Conservation (phyloP, 2,329 filamentous ascomycete genomes). For the Colletotrichum somersetense region DNA sequence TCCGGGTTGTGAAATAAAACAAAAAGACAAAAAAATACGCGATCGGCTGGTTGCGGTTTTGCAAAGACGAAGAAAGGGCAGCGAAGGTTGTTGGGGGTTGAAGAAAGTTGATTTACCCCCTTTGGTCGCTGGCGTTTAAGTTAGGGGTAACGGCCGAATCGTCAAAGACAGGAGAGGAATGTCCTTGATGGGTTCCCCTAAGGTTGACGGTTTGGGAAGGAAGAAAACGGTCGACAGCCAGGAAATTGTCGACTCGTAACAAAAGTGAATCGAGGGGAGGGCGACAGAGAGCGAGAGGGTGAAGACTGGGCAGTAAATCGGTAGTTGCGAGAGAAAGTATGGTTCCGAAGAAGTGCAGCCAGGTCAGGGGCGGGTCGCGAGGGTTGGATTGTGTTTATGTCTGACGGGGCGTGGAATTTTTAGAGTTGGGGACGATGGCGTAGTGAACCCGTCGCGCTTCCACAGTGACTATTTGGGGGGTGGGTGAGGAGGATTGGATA, state of each 20-base stretch:
- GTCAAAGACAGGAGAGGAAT: slow-evolving; percentile 32
- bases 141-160: slow-evolving; percentile 39
- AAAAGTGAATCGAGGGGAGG: background rate
- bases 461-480: slow-evolving; percentile 29
- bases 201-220: slow-evolving; percentile 4
- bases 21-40: slow-evolving; percentile 1
- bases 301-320: slow-evolving; percentile 20
- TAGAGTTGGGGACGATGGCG: slow-evolving; percentile 42
- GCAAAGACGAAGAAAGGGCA: slow-evolving; percentile 17
- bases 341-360: slow-evolving; percentile 27
- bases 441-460: slow-evolving; percentile 37
- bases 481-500: slow-evolving; percentile 1
- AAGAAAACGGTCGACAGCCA: background rate
- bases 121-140: slow-evolving; percentile 40
- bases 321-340: slow-evolving; percentile 23
- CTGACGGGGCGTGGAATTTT: slow-evolving; percentile 41
- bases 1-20: slow-evolving; percentile 7
- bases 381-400: slow-evolving; percentile 42
- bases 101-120: slow-evolving; percentile 36
- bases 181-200: slow-evolving; percentile 27
- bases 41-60: slow-evolving; percentile 38
- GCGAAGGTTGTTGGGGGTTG: slow-evolving; percentile 11
- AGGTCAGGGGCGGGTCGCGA: slow-evolving; percentile 38
- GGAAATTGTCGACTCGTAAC: slow-evolving; percentile 23
- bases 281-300: slow-evolving; percentile 5